Conservation (phyloP, 2,329 filamentous ascomycete species). For the Alternaria postmessia region DNA sequence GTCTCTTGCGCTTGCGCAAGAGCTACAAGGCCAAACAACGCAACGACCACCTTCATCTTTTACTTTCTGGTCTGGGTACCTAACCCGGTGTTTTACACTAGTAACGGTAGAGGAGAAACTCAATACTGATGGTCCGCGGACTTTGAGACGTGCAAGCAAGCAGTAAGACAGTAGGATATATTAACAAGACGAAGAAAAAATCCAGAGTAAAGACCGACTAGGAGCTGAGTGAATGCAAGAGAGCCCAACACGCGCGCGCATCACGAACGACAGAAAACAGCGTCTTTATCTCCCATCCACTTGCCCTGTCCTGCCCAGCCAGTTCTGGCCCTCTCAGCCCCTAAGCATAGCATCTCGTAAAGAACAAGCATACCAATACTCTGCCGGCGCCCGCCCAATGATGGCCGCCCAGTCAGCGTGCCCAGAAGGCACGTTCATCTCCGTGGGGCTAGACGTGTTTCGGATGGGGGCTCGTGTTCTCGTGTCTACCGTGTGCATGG, state of each 20-base stretch:
- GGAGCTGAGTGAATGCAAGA: not conserved
- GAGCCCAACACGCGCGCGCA: conserved; percentile 3
- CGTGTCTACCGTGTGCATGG: not conserved
- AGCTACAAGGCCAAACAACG: conserved; percentile 7
- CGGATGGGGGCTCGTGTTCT: conserved; percentile 9
- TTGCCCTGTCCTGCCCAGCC: not conserved
- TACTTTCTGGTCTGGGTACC: conserved; percentile 3
- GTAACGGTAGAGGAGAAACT: conserved; percentile 3
- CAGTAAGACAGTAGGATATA: not conserved
- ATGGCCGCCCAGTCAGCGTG: conserved; percentile 3
- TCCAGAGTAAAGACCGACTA: conserved; percentile 9
- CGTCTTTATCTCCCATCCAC: not conserved
- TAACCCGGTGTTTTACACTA: not conserved
- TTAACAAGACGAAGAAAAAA: not conserved
- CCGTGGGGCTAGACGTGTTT: conserved; percentile 8
- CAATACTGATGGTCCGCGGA: not conserved
- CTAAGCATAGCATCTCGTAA: conserved; percentile 5
- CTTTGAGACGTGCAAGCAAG: not conserved
- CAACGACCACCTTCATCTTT: conserved; percentile 10
- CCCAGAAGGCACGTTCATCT: not conserved
- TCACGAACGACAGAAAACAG: conserved; percentile 3
- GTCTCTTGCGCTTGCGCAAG: conserved; percentile 12
- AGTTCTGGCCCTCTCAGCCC: conserved; percentile 2
- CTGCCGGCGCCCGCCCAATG: conserved; percentile 2
- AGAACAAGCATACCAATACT: conserved; percentile 7